Base-by-base conservation (phyloP, 768 basidiomycete species). In the Collybiopsis luxurians region DNA sequence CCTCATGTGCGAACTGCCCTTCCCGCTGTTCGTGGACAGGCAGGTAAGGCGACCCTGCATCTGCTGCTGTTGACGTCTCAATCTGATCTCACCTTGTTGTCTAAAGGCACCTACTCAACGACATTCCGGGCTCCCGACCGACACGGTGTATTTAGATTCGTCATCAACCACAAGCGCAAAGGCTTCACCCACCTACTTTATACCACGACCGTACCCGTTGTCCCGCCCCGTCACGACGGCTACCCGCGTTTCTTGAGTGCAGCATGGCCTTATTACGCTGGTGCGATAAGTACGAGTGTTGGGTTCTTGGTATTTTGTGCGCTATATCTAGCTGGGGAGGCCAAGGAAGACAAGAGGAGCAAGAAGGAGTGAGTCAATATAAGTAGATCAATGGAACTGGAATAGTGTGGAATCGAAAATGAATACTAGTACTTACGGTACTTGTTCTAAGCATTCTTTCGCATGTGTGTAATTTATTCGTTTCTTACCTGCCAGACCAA, bases 101-200 rank as follows among this genome's bases (percentile, higher is more conserved):
- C 19, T 7, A 27, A 23, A 51, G 50, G 50, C 2, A 26, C 24
- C 7, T 98, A 95, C 74, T 79, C 83, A 13, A 83, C 86, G n/a
- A 83, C 82, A 13, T 96, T 99, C 85, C 86, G 85, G 40, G 87
- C 86, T 1, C 97, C 97, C 6, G 96, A 98, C 71, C 80, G 95
- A 53, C 97, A 99, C 67, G 97, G 97, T 23, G 97, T 99, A 15
- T 99, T 96, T 83, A 98, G 98, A 68, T 95, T 98, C 67, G 79
- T 93, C n/a, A 73, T 97, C 43, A 83, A 95, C 71, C 85, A 93
- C 75, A 92, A 90, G 68, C 86, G 97, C 60, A 86, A 86, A 69
- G 95, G 95, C 86, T 93, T 61, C 67, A 81, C 89, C n/a, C 84
- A 82, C 69, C 75, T 99, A 31, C 78, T 85, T 55, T 82, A 86